phyloP scores from a whole-genome alignment of 192 early-diverging fungal genomes.

The Dispira simplex region DNA sequence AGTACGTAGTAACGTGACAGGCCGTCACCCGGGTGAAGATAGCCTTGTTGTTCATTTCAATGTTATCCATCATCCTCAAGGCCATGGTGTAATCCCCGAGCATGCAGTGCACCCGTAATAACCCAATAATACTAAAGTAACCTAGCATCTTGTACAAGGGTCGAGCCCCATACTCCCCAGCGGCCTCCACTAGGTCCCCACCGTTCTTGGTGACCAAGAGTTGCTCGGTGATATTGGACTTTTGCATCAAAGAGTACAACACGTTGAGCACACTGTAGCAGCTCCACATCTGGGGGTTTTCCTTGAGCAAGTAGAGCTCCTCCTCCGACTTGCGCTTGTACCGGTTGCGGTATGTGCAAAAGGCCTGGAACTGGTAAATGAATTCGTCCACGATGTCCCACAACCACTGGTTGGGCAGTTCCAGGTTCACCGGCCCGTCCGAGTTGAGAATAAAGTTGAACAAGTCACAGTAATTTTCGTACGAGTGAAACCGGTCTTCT shows the following conservation, averaged over 20 bases:
- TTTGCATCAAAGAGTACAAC: constrained; percentile 89
- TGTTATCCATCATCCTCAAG: constrained; percentile 91
- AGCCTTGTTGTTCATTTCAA: constrained; percentile 81
- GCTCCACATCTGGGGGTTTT: constrained; percentile 85
- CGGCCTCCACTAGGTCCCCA: constrained; percentile 74
- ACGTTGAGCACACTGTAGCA: constrained; percentile 94
- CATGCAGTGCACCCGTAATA: constrained; percentile 88
- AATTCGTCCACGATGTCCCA: constrained; percentile 99
- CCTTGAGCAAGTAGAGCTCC: constrained; percentile 68
- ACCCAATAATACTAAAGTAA: constrained; percentile 87
- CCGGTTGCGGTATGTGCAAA: constrained; percentile 86
- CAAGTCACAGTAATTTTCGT: constrained; percentile 92
- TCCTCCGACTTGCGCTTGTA: constrained; percentile 61
- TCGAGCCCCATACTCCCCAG: constrained; percentile 74
- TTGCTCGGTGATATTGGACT: constrained; percentile 89
- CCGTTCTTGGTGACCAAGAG: constrained; percentile 77
- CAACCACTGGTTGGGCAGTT: constrained; percentile 96
- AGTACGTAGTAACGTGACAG: constrained; percentile 93
- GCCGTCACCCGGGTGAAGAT: constrained; percentile 92
- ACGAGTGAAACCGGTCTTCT: constrained; percentile 82
- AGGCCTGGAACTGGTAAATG: constrained; percentile 98
- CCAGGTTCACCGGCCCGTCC: constrained; percentile 73
- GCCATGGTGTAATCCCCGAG: constrained; percentile 93
- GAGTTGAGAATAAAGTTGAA: constrained; percentile 86
- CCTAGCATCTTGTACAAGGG: constrained; percentile 95